Percentiles rank a stretch among this genome's conserved stretches.
Evolutionary conservation across 306 rosid genomes (phyloP).

Genomic region (Gastrolobium bilobum): DNA sequence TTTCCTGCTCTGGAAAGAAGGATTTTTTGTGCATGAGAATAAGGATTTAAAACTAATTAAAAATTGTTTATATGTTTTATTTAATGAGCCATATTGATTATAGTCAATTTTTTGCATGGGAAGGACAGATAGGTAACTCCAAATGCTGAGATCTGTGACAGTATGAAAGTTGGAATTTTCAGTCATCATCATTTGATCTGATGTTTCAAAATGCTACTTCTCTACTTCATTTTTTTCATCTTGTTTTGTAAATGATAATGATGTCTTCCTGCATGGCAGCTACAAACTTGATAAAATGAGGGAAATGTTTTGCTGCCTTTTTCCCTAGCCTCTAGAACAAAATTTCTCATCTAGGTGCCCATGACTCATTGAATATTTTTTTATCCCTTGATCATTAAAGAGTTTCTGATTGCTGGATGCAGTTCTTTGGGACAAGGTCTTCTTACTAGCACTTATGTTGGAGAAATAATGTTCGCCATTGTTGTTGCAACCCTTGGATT

Average conservation of each 20-base stretch:
- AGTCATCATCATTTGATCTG: not conserved
- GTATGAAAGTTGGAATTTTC: conserved; percentile 18
- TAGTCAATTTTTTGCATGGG: not conserved
- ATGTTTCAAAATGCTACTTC: conserved; percentile 5
- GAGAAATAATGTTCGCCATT: conserved; percentile 82
- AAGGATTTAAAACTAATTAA: not conserved
- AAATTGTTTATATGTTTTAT: not conserved
- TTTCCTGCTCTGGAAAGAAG: not conserved
- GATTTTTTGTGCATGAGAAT: not conserved
- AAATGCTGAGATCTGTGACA: not conserved
- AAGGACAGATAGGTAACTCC: not conserved
- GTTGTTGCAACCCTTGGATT: conserved; percentile 75
- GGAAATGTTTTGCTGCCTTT: not conserved
- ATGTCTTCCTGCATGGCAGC: not conserved
- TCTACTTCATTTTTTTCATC: not conserved
- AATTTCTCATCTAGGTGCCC: not conserved
- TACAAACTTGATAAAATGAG: not conserved
- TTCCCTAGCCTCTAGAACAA: not conserved
- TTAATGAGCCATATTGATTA: not conserved
- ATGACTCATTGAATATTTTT: conserved; percentile 26
- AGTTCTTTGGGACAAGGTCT: conserved; percentile 90
- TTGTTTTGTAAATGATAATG: not conserved
- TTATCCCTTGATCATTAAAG: conserved; percentile 1
- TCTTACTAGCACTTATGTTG: conserved; percentile 78
- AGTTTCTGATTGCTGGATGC: conserved; percentile 46